Percentiles rank a stretch among this genome's conserved stretches.
These are phyloP conservation scores for Fereydounia khargensis DNA, from an alignment of 1,284 basidiomycete species.

Conservation along the genomic window DNA sequence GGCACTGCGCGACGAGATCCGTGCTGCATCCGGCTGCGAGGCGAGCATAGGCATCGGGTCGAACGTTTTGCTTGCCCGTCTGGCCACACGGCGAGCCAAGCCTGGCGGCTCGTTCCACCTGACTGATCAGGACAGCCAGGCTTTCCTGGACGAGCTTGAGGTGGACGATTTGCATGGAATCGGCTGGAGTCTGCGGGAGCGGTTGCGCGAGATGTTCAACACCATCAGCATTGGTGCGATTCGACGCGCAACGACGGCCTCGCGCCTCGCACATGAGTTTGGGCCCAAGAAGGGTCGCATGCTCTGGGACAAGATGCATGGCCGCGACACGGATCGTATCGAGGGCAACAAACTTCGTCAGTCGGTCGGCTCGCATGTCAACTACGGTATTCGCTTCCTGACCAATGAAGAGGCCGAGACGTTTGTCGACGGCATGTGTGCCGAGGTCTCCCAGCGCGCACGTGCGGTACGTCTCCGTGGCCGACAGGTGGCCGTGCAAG, in stretches of 20 bases:
- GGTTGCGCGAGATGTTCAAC: constrained; percentile 69
- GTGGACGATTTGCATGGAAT: constrained; percentile 86
- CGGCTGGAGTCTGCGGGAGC: constrained; percentile 62
- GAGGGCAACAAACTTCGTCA: constrained; percentile 62
- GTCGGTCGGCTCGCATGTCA: constrained; percentile 32
- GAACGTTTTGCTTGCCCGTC: constrained; percentile 85
- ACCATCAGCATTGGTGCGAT: constrained; percentile 70
- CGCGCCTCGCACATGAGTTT: constrained; percentile 63
- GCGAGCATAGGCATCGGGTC: constrained; percentile 78
- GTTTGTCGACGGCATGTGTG: constrained; percentile 44
- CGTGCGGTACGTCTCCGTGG: constrained; percentile 73
- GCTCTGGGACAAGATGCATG: constrained; percentile 77
- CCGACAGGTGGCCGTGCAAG: constrained; percentile 68
- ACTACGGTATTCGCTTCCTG: constrained; percentile 89
- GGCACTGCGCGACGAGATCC: constrained; percentile 73
- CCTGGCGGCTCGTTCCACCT: constrained; percentile 82
- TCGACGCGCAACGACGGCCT: constrained; percentile 11
- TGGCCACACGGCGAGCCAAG: constrained; percentile 88
- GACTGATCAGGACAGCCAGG: constrained; percentile 61
- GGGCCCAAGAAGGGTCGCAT: constrained; percentile 81
- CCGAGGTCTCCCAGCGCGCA: constrained; percentile 34
- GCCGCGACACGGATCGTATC: constrained; percentile 74
- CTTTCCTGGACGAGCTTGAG: constrained; percentile 71
- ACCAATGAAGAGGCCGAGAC: constrained; percentile 72
- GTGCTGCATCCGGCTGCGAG: constrained; percentile 76